Conservation (phyloP, 1,139 yeast species). For the Casaregolazyma lundiana region DNA sequence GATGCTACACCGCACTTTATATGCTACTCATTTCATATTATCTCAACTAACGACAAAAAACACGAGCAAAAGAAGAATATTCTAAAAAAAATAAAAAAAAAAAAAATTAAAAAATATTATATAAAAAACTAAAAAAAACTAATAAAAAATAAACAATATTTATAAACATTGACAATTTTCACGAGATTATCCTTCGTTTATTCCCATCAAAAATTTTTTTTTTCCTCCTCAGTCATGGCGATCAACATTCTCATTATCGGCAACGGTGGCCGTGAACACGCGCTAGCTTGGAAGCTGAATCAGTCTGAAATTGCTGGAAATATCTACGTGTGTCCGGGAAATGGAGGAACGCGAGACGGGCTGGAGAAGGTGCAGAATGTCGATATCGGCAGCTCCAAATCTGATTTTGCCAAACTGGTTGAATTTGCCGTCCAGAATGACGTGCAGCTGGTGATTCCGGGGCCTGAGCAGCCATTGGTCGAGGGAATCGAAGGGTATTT, state of each 20-base stretch:
- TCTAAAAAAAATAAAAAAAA: constrained; percentile 22
- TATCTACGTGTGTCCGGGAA: constrained; percentile 93
- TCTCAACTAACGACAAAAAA: no score
- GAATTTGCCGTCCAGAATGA: constrained; percentile 45
- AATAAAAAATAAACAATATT: constrained; percentile 2
- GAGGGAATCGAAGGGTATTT: constrained; percentile 81
- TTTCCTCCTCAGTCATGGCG: neutral
- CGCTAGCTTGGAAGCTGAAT: constrained; percentile 85
- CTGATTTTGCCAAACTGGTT: constrained; percentile 54
- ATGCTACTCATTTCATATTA: no score
- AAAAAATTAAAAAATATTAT: constrained; percentile 5
- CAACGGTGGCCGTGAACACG: constrained; percentile 99
- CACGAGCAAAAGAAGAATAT: no score
- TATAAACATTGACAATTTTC: neutral
- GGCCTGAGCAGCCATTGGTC: constrained; percentile 98
- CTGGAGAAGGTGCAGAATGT: constrained; percentile 62
- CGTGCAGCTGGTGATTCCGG: constrained; percentile 82
- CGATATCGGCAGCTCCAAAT: constrained; percentile 56
- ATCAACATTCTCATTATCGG: constrained; percentile 81
- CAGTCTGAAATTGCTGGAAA: constrained; percentile 69
- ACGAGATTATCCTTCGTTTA: neutral
- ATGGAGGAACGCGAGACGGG: constrained; percentile 76
- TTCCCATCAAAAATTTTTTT: neutral
- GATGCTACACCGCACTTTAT: no score
- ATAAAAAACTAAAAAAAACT: constrained; percentile 1